Percentiles rank a stretch among this genome's conserved stretches.
Evolutionary conservation across 495 filamentous ascomycete species (phyloP).

Genomic region (Penicillium diatomitis): DNA sequence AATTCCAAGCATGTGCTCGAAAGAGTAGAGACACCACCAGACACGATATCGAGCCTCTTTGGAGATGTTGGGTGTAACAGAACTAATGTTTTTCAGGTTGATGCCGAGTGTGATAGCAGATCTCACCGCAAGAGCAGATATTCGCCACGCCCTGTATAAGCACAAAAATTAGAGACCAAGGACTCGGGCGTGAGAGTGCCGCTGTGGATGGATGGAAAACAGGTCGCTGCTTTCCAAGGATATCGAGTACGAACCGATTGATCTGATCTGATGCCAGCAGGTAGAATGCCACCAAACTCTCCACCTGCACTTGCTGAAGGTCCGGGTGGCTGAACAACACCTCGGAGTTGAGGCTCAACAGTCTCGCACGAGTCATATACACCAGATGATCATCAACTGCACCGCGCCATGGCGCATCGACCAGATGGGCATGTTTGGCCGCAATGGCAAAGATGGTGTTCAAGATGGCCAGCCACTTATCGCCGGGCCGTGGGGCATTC

Average conservation of each 20-base stretch:
- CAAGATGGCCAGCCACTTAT: conserved; percentile 45
- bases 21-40: conserved; percentile 56
- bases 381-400: conserved; percentile 28
- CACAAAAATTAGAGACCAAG: too few relatives aligned
- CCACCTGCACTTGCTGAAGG: conserved; percentile 54
- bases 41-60: conserved; percentile 52
- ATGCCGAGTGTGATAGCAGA: conserved; percentile 54
- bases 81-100: conserved; percentile 51
- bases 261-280: conserved; percentile 52
- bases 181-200: too few relatives aligned
- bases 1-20: conserved; percentile 50
- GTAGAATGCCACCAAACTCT: conserved; percentile 53
- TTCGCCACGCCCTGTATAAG: conserved; percentile 48
- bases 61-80: conserved; percentile 34
- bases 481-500: conserved; percentile 8
- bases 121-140: conserved; percentile 51
- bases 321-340: conserved; percentile 48
- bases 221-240: too few relatives aligned
- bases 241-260: conserved; percentile 42
- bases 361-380: conserved; percentile 53
- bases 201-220: too few relatives aligned
- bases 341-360: conserved; percentile 46
- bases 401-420: conserved; percentile 28
- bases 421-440: conserved; percentile 41
- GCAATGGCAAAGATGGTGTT: conserved; percentile 56